phyloP scores from a whole-genome alignment of 345 rosid genomes.

The Citropsis articulata region DNA sequence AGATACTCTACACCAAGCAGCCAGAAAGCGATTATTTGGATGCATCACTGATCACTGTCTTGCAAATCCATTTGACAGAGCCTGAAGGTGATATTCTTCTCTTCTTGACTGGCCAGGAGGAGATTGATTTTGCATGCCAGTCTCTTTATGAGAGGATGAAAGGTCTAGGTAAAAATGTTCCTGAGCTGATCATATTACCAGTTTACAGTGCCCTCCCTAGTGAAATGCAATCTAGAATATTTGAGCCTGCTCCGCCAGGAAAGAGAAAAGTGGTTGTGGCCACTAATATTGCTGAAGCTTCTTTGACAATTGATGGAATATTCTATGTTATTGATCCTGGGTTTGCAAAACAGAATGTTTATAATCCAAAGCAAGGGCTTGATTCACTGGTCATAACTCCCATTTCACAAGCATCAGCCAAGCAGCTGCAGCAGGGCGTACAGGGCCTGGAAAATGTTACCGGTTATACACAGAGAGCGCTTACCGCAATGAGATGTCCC shows the following conservation, averaged over 20 bases:
- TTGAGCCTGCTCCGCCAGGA: constrained; percentile 82
- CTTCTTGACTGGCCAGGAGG: constrained; percentile 88
- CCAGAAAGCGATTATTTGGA: constrained; percentile 86
- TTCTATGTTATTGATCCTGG: constrained; percentile 86
- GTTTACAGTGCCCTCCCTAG: constrained; percentile 86
- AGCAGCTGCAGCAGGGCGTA: constrained; percentile 82
- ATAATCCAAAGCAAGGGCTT: constrained; percentile 77
- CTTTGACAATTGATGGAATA: constrained; percentile 76
- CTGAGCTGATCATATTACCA: constrained; percentile 74
- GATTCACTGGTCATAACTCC: constrained; percentile 79
- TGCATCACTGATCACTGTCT: constrained; percentile 70
- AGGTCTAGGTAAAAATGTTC: constrained; percentile 66
- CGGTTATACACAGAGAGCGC: constrained; percentile 80
- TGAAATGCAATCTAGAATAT: constrained; percentile 86
- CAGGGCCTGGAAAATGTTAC: constrained; percentile 86
- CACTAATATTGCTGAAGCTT: constrained; percentile 83
- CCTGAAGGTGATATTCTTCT: constrained; percentile 83
- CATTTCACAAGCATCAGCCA: constrained; percentile 85
- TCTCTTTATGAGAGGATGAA: constrained; percentile 73
- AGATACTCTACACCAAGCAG: constrained; percentile 70
- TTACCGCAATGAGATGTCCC: constrained; percentile 76
- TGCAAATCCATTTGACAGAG: constrained; percentile 84
- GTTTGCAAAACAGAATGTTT: constrained; percentile 76
- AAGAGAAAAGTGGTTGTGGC: constrained; percentile 86
- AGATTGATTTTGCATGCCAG: constrained; percentile 78